These are phyloP conservation scores for Magnusiomyces magnusii DNA, from an alignment of 1,139 yeast genomes.

Conservation along the genomic window DNA sequence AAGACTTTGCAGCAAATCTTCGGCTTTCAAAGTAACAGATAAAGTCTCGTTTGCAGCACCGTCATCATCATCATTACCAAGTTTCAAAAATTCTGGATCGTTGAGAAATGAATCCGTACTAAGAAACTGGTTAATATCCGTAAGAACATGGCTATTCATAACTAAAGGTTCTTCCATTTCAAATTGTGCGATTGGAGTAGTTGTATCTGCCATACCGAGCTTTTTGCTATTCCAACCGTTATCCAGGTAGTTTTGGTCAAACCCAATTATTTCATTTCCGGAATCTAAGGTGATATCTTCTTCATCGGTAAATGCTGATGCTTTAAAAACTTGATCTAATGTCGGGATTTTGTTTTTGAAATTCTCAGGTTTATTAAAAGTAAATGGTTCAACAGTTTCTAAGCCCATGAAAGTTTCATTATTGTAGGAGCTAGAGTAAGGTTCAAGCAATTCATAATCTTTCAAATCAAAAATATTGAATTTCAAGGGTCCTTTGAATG, in stretches of 20 bases:
- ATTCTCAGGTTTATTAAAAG: no score
- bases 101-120: not conserved
- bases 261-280: not conserved
- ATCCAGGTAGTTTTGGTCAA: not conserved
- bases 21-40: not conserved
- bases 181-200: not conserved
- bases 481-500: not conserved
- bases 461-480: not conserved
- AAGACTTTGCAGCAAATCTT: not conserved
- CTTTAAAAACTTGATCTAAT: not conserved
- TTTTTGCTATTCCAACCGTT: not conserved
- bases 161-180: not conserved
- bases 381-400: no score
- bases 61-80: not conserved
- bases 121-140: not conserved
- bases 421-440: not conserved
- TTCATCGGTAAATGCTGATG: not conserved
- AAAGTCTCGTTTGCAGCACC: not conserved
- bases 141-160: not conserved
- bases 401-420: not conserved
- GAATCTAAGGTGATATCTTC: not conserved
- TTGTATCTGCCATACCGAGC: not conserved
- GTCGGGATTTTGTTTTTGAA: not conserved
- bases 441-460: not conserved
- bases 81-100: not conserved